Evolutionary conservation across 2,329 filamentous ascomycete species (phyloP).

Genomic region (Orbilia quercus): DNA sequence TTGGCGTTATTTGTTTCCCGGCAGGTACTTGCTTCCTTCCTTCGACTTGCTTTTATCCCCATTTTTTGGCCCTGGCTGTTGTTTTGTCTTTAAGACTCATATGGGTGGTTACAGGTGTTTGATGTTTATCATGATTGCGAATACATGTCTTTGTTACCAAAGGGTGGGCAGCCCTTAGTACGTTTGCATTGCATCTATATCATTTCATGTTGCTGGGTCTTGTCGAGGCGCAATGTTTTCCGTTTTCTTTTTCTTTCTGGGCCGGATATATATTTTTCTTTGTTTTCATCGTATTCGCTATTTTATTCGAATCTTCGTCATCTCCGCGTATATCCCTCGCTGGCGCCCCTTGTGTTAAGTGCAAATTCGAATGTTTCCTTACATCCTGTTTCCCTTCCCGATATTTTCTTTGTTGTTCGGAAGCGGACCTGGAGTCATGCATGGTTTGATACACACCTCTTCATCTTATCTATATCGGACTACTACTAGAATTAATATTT

Average conservation of each 20-base stretch:
- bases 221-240: slow-evolving; percentile 11
- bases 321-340: slow-evolving; percentile 6
- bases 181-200: too few relatives aligned
- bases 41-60: background rate
- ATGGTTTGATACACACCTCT: too few relatives aligned
- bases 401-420: background rate
- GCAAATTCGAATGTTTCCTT: slow-evolving; percentile 8
- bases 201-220: too few relatives aligned
- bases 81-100: slow-evolving; percentile 4
- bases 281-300: slow-evolving; percentile 34
- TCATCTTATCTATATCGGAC: too few relatives aligned
- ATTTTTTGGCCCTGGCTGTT: background rate
- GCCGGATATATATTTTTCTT: slow-evolving; percentile 32
- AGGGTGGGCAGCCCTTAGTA: background rate
- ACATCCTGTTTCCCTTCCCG: slow-evolving; percentile 3
- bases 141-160: slow-evolving; percentile 8
- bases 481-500: too few relatives aligned
- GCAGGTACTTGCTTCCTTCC: slow-evolving; percentile 5
- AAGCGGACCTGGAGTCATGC: too few relatives aligned
- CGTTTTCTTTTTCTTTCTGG: slow-evolving; percentile 46
- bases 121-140: slow-evolving; percentile 14
- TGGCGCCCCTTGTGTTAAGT: slow-evolving; percentile 2
- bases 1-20: slow-evolving; percentile 29
- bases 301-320: slow-evolving; percentile 7
- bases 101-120: slow-evolving; percentile 16